phyloP scores from a whole-genome alignment of 2,329 filamentous ascomycete species.

The Venturia aucupariae region DNA sequence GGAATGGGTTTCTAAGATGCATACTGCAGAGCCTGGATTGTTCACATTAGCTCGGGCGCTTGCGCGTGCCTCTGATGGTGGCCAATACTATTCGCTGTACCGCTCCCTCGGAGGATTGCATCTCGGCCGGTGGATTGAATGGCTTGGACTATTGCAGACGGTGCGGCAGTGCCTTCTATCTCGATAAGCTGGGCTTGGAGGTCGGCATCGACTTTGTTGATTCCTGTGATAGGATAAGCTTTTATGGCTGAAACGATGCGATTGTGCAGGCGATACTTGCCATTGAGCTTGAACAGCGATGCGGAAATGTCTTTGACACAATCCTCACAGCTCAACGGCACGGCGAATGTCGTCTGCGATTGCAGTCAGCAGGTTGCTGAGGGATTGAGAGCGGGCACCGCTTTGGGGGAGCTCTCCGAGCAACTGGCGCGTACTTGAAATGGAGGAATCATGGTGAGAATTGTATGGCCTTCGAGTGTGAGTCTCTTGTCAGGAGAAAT shows the following conservation, averaged over 20 bases:
- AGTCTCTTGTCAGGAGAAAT: neutral
- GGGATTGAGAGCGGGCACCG: neutral
- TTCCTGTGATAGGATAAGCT: slow-evolving; percentile 43
- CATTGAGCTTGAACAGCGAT: slow-evolving; percentile 63
- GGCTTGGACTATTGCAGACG: slow-evolving; percentile 78
- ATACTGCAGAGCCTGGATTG: slow-evolving; percentile 65
- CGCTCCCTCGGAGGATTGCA: slow-evolving; percentile 86
- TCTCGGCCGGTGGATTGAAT: slow-evolving; percentile 87
- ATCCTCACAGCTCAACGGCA: slow-evolving; percentile 82
- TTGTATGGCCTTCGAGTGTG: neutral
- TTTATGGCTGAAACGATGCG: slow-evolving; percentile 12
- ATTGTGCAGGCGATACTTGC: slow-evolving; percentile 30
- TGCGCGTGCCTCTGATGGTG: slow-evolving; percentile 2
- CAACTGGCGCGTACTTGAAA: slow-evolving; percentile 13
- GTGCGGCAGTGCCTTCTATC: slow-evolving; percentile 81
- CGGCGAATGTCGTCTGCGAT: slow-evolving; percentile 78
- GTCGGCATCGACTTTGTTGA: slow-evolving; percentile 73
- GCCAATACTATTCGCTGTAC: slow-evolving; percentile 68
- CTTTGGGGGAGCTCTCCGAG: neutral
- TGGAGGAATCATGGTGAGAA: slow-evolving; percentile 13
- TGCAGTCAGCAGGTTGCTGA: slow-evolving; percentile 8
- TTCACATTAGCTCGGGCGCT: neutral
- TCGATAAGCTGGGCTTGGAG: slow-evolving; percentile 75
- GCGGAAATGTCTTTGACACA: slow-evolving; percentile 82
- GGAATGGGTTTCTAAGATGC: slow-evolving; percentile 83